A percentile compares a stretch with the other conserved stretches of the same genome.
phyloP scores from a whole-genome alignment of 2,329 filamentous ascomycete genomes.

The Aspergillus thermomutatus region DNA sequence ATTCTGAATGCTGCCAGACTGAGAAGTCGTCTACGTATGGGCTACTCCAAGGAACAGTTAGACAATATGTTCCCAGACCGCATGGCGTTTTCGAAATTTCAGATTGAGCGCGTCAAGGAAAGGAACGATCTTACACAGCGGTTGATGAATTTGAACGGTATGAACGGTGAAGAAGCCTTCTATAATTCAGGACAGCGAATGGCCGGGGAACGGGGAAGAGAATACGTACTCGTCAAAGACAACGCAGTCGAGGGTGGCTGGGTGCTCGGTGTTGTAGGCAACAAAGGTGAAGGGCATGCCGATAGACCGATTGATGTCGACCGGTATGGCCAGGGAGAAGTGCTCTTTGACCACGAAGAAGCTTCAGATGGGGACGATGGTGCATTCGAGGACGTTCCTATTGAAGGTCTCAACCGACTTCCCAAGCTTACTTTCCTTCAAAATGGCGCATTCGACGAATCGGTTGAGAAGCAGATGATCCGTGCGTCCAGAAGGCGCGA shows the following conservation, averaged over 20 bases:
- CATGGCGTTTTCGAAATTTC: constrained; percentile 95
- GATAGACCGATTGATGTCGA: constrained; percentile 94
- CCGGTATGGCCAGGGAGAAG: constrained; percentile 47
- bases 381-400: constrained; percentile 87
- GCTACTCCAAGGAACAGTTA: constrained; percentile 91
- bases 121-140: constrained; percentile 92
- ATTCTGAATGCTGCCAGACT: constrained; percentile 92
- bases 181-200: constrained; percentile 56
- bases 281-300: constrained; percentile 71
- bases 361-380: constrained; percentile 64
- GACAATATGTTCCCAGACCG: constrained; percentile 96
- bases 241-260: constrained; percentile 92
- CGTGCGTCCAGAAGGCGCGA: constrained; percentile 35
- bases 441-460: constrained; percentile 35
- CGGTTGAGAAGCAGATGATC: constrained; percentile 27
- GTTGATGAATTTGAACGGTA: constrained; percentile 89
- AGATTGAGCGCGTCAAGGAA: constrained; percentile 90
- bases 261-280: constrained; percentile 90
- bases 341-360: constrained; percentile 57
- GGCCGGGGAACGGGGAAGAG: constrained; percentile 75
- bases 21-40: constrained; percentile 87
- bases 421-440: constrained; percentile 57
- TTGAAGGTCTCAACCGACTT: constrained; percentile 81
- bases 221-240: constrained; percentile 96
- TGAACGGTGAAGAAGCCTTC: constrained; percentile 72